phyloP scores from a whole-genome alignment of 352 stramenopile species.

The Phytophthora syringae region DNA sequence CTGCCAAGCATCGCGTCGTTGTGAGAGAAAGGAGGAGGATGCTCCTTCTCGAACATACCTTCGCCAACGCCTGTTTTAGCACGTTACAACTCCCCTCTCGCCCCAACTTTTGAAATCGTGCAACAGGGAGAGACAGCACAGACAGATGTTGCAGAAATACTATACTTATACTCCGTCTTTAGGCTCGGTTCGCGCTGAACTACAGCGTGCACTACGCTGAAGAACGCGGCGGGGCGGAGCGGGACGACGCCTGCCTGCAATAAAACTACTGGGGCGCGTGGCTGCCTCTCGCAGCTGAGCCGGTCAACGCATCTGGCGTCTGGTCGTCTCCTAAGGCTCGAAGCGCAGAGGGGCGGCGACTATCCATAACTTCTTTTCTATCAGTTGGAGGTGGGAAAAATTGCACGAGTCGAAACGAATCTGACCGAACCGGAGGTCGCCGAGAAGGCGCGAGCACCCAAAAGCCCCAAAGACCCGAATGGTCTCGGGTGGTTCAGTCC shows the following conservation, averaged over 20 bases:
- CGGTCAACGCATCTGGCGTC: too few relatives aligned
- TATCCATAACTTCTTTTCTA: constrained; percentile 34
- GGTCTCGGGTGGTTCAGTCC: constrained; percentile 6
- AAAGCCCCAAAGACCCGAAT: constrained; percentile 19
- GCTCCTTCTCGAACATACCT: constrained; percentile 32
- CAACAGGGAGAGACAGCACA: background rate
- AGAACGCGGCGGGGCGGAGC: constrained; percentile 11
- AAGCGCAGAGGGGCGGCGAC: constrained; percentile 13
- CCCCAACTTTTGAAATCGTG: too few relatives aligned
- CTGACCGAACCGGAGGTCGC: constrained; percentile 3
- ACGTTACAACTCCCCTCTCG: constrained; percentile 8
- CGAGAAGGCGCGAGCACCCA: background rate
- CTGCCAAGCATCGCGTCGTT: background rate
- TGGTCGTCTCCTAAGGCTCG: background rate
- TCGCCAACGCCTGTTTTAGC: constrained; percentile 32
- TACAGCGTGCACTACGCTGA: constrained; percentile 43
- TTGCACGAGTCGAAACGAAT: constrained; percentile 7
- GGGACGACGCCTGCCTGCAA: constrained; percentile 17
- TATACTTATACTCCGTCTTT: constrained; percentile 41
- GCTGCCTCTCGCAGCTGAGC: constrained; percentile 7
- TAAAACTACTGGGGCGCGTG: constrained; percentile 28
- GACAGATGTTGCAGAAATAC: constrained; percentile 28
- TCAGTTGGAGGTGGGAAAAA: constrained; percentile 12
- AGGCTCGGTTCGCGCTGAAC: constrained; percentile 28
- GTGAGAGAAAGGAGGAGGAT: constrained; percentile 9